Evolutionary conservation across 805 yeast species (phyloP).

Genomic region (Kodamaea lidongshanica): DNA sequence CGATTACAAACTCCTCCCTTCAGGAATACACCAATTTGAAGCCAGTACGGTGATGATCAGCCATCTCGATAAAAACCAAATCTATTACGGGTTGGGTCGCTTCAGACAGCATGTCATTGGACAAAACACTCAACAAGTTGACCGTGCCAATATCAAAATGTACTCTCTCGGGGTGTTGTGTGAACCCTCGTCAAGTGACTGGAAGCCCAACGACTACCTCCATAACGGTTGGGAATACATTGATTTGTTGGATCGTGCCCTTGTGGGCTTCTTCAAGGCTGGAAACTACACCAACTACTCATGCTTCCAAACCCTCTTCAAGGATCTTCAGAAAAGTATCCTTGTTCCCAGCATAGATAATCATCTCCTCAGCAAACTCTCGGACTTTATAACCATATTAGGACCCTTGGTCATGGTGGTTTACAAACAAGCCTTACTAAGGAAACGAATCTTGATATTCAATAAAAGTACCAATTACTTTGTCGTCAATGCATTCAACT

Average conservation of each 20-base stretch:
- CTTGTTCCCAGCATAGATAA: conserved; percentile 21
- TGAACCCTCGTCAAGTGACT: conserved; percentile 29
- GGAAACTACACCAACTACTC: conserved; percentile 15
- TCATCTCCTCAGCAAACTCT: conserved; percentile 40
- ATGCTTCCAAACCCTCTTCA: conserved; percentile 12
- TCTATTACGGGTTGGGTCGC: conserved; percentile 32
- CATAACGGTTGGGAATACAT: conserved; percentile 42
- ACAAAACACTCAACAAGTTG: conserved; percentile 6
- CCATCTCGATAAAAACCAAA: conserved; percentile 17
- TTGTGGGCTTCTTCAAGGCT: conserved; percentile 17
- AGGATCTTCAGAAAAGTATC: conserved; percentile 11
- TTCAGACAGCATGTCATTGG: conserved; percentile 21
- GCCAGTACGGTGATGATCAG: conserved; percentile 27
- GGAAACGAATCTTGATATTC: conserved; percentile 46
- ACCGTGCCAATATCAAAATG: conserved; percentile 41
- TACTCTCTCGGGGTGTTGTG: conserved; percentile 59
- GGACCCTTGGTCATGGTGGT: conserved; percentile 59
- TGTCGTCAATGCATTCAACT: conserved; percentile 37
- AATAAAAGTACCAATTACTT: conserved; percentile 13
- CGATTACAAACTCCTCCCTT: conserved; percentile 35
- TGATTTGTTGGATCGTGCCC: conserved; percentile 24
- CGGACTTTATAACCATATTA: conserved; percentile 18
- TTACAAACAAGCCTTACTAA: conserved; percentile 56
- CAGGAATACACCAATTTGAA: conserved; percentile 34
- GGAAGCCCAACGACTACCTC: conserved; percentile 39